Percentiles rank a stretch among this genome's conserved stretches.
These are phyloP conservation scores for Entamoeba histolytica DNA, from an alignment of 208 protist species.

Conservation along the genomic window DNA sequence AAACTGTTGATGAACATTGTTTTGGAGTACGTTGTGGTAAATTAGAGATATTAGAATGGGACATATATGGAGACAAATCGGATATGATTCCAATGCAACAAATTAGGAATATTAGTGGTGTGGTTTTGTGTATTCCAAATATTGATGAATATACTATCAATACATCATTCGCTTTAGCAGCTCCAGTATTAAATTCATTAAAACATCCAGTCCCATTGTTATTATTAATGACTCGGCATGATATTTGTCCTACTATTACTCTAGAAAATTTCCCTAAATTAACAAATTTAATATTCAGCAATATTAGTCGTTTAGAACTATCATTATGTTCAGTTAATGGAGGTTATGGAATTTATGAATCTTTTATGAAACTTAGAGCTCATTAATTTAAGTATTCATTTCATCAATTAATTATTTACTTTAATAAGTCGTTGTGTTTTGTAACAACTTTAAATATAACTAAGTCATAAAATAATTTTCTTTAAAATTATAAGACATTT, in stretches of 20 bases:
- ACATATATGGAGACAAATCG: neutral
- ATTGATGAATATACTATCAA: neutral
- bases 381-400: too few relatives aligned
- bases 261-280: neutral
- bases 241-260: neutral
- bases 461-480: too few relatives aligned
- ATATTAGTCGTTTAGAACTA: neutral
- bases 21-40: neutral
- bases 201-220: neutral
- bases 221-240: neutral
- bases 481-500: too few relatives aligned
- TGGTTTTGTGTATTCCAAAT: neutral
- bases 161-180: neutral
- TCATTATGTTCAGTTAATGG: neutral
- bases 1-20: neutral
- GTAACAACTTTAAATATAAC: too few relatives aligned
- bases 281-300: neutral
- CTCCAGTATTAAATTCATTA: neutral
- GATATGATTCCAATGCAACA: neutral
- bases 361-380: neutral
- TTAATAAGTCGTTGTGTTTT: too few relatives aligned
- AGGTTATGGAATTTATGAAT: neutral
- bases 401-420: too few relatives aligned
- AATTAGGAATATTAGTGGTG: neutral
- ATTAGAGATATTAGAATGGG: neutral